Base-by-base conservation (phyloP, 2,329 filamentous ascomycete species). In the Paracoccidioides lutzii region DNA sequence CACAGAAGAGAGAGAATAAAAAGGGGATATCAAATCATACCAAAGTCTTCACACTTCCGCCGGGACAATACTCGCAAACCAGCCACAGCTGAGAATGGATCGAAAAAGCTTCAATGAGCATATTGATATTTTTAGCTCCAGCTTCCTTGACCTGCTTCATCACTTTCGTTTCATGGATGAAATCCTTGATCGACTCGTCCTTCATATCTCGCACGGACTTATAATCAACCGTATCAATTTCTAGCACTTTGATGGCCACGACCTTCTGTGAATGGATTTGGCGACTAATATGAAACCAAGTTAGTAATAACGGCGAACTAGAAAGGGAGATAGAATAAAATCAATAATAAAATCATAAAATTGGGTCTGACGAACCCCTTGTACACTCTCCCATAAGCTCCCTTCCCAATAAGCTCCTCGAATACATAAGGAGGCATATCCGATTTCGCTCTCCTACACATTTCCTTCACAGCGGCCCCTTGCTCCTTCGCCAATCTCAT, bases 1-100 rank as follows among this genome's bases (percentile, higher is more conserved):
- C 12, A 22, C 43, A 15, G 15, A 32, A 50, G n/a, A n/a, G 15
- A 30, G 15, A 51, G n/a, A 6, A 3, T 28, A 7, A 33, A 54
- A 33, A 46, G 32, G 7, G 30, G 37, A 15, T 40, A 57, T 30
- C 15, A 33, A 10, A 45, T 7, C 77, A 74, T 75, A 83, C 81
- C 62, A 85, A 64, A 7, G 82, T 84, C 57, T 81, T 76, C 5
- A 85, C 77, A 68, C 82, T 85, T 53, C 82, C 82, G 60, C 82
- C 82, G 32, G 81, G 81, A 59, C 81, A 83, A 64, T 84, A 84
- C 65, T 84, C 82, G 66, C 79, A 82, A 55, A 85, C 76, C 59
- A 85, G 77, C 82, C 82, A 85, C 28, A 85, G 70, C 61, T 84
- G 81, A 53, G 80, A 81, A 61, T 84, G 80, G 28, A 84, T 77